These are phyloP conservation scores for Phyllachora maydis DNA, from an alignment of 2,329 filamentous ascomycete species.

Conservation along the genomic window DNA sequence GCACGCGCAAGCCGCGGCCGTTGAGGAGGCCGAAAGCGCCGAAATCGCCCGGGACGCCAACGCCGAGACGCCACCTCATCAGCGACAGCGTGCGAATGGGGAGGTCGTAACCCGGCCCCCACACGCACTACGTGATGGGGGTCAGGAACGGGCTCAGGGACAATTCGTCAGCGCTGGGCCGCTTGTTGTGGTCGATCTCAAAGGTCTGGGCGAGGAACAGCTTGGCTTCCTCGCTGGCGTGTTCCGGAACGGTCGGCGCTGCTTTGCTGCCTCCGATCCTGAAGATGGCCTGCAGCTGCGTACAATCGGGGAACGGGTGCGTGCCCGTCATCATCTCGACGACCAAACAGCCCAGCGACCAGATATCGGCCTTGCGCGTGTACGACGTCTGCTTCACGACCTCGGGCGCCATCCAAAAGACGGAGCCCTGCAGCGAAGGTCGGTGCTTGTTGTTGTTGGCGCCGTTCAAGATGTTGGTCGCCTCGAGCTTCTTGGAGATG, in stretches of 20 bases:
- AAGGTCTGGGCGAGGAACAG: conserved; percentile 78
- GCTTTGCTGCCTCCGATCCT: conserved; percentile 85
- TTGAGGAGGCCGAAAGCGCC: too few relatives aligned
- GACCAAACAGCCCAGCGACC: conserved; percentile 89
- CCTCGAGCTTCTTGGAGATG: conserved; percentile 94
- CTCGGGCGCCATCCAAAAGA: conserved; percentile 99
- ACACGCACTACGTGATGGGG: conserved; percentile 16
- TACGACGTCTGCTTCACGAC: conserved; percentile 96
- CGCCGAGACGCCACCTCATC: too few relatives aligned
- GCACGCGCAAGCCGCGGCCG: too few relatives aligned
- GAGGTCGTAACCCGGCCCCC: too few relatives aligned
- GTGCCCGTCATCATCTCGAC: conserved; percentile 98
- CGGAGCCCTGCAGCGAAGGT: conserved; percentile 79
- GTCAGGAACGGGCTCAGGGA: conserved; percentile 67
- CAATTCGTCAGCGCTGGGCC: conserved; percentile 81
- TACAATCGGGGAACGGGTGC: conserved; percentile 93
- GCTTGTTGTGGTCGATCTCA: conserved; percentile 82
- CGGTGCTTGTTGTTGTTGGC: conserved; percentile 47
- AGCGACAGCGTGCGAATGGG: too few relatives aligned
- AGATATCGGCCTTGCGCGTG: conserved; percentile 96
- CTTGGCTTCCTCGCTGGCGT: conserved; percentile 66
- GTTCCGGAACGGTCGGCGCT: conserved; percentile 71
- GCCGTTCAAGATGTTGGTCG: conserved; percentile 58
- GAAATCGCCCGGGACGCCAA: too few relatives aligned
- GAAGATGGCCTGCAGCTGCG: conserved; percentile 94